phyloP scores from a whole-genome alignment of 805 yeast species.

The Kregervanrija fluxuum region DNA sequence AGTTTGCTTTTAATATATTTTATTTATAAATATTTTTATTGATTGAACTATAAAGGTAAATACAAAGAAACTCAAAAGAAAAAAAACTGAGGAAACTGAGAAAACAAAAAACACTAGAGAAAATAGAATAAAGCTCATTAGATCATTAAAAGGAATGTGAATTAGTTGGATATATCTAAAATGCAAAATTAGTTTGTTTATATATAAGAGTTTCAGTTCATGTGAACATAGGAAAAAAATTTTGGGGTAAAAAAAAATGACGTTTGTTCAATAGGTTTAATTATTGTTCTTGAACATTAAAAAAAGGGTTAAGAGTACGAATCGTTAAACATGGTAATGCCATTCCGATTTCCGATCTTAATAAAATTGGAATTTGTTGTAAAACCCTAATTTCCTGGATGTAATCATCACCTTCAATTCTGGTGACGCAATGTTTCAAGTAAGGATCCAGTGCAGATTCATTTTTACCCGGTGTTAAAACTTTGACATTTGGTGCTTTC shows the following conservation, averaged over 20 bases:
- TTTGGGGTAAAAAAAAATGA: background rate
- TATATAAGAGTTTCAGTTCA: background rate
- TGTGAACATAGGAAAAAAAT: conserved; percentile 1
- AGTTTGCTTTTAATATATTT: no score
- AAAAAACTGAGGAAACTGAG: background rate
- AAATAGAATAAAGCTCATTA: background rate
- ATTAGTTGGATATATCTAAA: conserved; percentile 1
- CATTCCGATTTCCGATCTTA: conserved; percentile 92
- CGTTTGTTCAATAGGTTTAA: background rate
- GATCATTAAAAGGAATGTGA: conserved; percentile 1
- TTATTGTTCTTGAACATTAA: conserved; percentile 12
- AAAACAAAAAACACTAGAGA: background rate
- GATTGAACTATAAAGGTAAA: no score
- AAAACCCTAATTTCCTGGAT: conserved; percentile 81
- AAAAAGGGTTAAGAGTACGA: conserved; percentile 81
- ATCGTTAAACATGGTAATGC: conserved; percentile 93
- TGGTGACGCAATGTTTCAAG: conserved; percentile 46
- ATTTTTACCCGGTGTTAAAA: conserved; percentile 4
- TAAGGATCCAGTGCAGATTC: conserved; percentile 47
- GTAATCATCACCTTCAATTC: conserved; percentile 52
- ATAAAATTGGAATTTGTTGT: conserved; percentile 71
- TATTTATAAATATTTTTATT: no score
- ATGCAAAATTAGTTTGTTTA: background rate
- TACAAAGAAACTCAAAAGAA: no score
- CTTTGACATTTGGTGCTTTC: conserved; percentile 9